phyloP scores from a whole-genome alignment of 768 basidiomycete genomes.

The Leucocoprinus birnbaumii region DNA sequence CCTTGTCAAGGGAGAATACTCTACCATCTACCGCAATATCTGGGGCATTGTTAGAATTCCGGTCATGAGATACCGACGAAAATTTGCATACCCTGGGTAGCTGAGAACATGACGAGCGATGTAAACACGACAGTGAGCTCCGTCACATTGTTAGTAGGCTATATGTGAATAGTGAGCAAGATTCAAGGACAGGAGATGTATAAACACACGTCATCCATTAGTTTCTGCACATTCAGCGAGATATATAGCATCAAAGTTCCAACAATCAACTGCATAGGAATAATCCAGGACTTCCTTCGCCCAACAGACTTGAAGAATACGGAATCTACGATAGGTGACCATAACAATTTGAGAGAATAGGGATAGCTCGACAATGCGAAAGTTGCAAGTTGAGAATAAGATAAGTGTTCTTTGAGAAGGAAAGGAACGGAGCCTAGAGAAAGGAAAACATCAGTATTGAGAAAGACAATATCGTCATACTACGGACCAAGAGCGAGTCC shows the following conservation, averaged over 20 bases:
- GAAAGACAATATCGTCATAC: neutral
- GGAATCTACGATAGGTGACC: constrained; percentile 97
- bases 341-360: constrained; percentile 94
- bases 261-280: constrained; percentile 93
- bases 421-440: constrained; percentile 90
- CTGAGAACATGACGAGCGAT: constrained; percentile 88
- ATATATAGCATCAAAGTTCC: constrained; percentile 82
- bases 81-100: constrained; percentile 79
- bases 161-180: constrained; percentile 15
- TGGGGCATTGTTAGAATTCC: constrained; percentile 26
- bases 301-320: constrained; percentile 79
- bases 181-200: constrained; percentile 1
- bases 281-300: constrained; percentile 98
- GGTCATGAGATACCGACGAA: neutral
- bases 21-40: constrained; percentile 96
- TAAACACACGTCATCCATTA: constrained; percentile 72
- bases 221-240: constrained; percentile 66
- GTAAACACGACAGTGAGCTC: constrained; percentile 86
- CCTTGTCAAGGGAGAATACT: constrained; percentile 13
- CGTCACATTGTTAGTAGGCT: constrained; percentile 81
- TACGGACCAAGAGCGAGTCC: constrained; percentile 83
- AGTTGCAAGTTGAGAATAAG: constrained; percentile 94
- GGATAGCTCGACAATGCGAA: constrained; percentile 93
- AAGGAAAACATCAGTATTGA: constrained; percentile 6
- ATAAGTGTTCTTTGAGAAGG: constrained; percentile 90